A percentile compares a stretch with the other conserved stretches of the same genome.
phyloP scores from a whole-genome alignment of 164 flowering plant species.

The Euptelea pleiosperma region DNA sequence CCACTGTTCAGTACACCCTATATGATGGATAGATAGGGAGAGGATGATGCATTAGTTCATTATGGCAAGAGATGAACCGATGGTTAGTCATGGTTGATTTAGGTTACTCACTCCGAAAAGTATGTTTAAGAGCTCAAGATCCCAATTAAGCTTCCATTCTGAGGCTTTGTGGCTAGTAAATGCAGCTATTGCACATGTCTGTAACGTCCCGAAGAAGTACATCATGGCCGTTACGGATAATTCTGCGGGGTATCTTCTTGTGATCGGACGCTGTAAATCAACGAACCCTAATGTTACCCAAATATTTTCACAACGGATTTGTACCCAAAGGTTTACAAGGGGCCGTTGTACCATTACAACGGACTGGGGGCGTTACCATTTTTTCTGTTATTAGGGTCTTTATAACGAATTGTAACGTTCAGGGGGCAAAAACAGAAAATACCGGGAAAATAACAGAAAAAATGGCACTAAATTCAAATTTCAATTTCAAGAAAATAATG shows the following conservation, averaged over 20 bases:
- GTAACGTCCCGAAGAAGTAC: constrained; percentile 18
- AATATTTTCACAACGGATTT: too few species aligned
- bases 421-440: background rate
- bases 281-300: background rate
- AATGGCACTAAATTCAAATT: too few species aligned
- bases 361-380: too few species aligned
- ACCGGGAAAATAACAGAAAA: background rate
- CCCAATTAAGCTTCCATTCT: constrained; percentile 15
- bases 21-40: too few species aligned
- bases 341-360: too few species aligned
- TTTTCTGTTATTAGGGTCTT: too few species aligned
- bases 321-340: too few species aligned
- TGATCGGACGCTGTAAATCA: constrained; percentile 5
- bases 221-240: constrained; percentile 12
- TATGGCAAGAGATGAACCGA: too few species aligned
- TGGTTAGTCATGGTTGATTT: too few species aligned
- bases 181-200: constrained; percentile 7
- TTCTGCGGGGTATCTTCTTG: constrained; percentile 11
- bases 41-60: too few species aligned
- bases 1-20: constrained; percentile 19
- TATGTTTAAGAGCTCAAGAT: constrained; percentile 16
- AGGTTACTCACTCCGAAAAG: constrained; percentile 12
- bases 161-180: constrained; percentile 3
- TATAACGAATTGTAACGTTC: too few species aligned
- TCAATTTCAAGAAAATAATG: too few species aligned